Percentiles rank a stretch among this genome's conserved stretches.
Evolutionary conservation across 148 eudicot species (phyloP).

Genomic region (Simmondsia chinensis): DNA sequence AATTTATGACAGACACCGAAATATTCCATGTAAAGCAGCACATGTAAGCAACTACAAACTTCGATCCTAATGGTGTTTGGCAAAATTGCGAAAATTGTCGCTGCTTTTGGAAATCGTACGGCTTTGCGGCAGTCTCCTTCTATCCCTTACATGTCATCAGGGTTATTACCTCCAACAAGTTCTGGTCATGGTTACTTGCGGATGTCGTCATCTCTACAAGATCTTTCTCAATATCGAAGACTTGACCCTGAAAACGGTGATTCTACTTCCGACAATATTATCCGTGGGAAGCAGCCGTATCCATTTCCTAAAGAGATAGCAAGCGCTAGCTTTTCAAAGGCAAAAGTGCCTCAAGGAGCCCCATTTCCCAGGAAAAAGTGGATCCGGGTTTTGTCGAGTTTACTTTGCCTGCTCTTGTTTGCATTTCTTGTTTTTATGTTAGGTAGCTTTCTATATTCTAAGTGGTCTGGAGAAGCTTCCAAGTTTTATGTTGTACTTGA

Average conservation of each 20-base stretch:
- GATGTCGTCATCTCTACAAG: conserved; percentile 82
- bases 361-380: conserved; percentile 39
- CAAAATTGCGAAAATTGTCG: conserved; percentile 46
- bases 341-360: conserved; percentile 39
- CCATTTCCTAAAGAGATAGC: conserved; percentile 35
- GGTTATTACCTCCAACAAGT: conserved; percentile 56
- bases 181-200: conserved; percentile 41
- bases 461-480: conserved; percentile 59
- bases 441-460: conserved; percentile 26
- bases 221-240: conserved; percentile 60
- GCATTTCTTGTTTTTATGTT: conserved; percentile 35
- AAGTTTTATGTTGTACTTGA: conserved; percentile 79
- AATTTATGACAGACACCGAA: too few relatives aligned
- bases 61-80: conserved; percentile 43
- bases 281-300: conserved; percentile 28
- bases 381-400: conserved; percentile 35
- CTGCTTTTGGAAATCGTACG: conserved; percentile 34
- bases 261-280: conserved; percentile 20
- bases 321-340: conserved; percentile 72
- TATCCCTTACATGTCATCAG: conserved; percentile 46
- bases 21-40: too few relatives aligned
- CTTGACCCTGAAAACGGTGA: conserved; percentile 56
- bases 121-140: conserved; percentile 51
- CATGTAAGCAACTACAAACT: conserved; percentile 9
- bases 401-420: conserved; percentile 51